These are phyloP conservation scores for Diaporthe sp. DNA, from an alignment of 2,329 filamentous ascomycete species.

Conservation along the genomic window DNA sequence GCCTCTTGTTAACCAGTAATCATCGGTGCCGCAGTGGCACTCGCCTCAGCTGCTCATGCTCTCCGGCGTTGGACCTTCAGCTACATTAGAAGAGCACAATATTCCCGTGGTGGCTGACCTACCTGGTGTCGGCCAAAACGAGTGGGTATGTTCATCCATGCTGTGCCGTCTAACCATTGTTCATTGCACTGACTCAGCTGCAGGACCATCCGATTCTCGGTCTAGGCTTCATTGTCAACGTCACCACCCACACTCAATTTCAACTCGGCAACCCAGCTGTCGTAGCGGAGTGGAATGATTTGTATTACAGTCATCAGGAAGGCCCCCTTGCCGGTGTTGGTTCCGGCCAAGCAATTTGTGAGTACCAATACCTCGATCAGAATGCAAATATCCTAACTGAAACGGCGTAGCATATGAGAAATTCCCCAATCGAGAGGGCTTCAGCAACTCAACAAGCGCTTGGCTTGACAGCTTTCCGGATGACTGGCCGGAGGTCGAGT, in stretches of 20 bases:
- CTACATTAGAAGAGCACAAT: not conserved
- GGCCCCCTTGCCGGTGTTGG: not conserved
- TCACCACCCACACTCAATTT: not conserved
- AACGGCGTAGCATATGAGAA: not conserved
- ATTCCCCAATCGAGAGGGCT: not conserved
- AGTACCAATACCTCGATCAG: not conserved
- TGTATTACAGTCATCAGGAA: not conserved
- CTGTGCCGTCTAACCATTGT: not conserved
- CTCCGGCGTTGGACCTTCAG: not conserved
- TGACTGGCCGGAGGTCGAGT: not conserved
- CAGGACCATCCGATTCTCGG: not conserved
- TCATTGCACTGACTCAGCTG: not conserved
- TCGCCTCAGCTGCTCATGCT: not conserved
- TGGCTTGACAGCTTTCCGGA: not conserved
- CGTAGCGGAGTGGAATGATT: not conserved
- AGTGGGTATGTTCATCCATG: not conserved
- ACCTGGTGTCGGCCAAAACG: not conserved
- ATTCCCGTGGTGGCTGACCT: not conserved
- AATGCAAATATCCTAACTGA: not conserved
- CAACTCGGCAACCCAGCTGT: not conserved
- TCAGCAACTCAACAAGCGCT: not conserved
- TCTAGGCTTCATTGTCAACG: not conserved
- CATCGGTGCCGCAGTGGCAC: not conserved
- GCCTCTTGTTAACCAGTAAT: not conserved
- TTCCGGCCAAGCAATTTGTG: not conserved